Base-by-base conservation (phyloP, 1,284 basidiomycete genomes). In the Chalciporus sp. region DNA sequence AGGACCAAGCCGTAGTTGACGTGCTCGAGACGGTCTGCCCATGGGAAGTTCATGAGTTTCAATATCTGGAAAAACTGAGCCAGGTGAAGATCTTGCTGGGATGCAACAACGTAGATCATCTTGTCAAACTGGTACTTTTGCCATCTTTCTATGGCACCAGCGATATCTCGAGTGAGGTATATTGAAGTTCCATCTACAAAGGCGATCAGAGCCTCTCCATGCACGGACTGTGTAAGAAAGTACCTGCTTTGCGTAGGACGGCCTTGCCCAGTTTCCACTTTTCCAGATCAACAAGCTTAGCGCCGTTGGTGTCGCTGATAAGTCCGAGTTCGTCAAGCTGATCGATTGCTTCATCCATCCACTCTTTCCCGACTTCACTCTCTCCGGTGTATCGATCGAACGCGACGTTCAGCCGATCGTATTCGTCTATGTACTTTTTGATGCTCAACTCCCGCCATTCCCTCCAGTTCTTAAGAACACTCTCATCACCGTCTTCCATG, bases 151-250 rank as follows among this genome's bases (percentile, higher is more conserved):
- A 91, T 88, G 0, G 95, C 95, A 43, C 89, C 96, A 43, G 89
- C 96, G 58, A 99, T 94, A 74, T 99, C 96, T 58, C 96, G 92
- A n/a, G 95, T 98, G 58, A 99, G 86, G 76, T 99, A 99, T 62
- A 98, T 95, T 0, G 93, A 93, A 7, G 96, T 98, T 23, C 96
- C 96, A 66, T 99, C 96, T 92, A 63, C 16, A 52, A 31, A 28
- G 26, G 17, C 3, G 33, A 37, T 61, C 43, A 53, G 47, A 46
- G 27, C 37, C 19, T 14, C 37, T 28, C 26, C 47, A 9, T 7
- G 4, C 2, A 11, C 5, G 8, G n/a, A 4, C 11, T 16, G 11
- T 0, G 6, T 23, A 3, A 3, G 20, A 42, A 27, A 58, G 57
- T 33, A 87, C 92, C 90, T 66, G 87, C 87, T 79, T 98, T 98